Conservation (phyloP, 345 rosid genomes). For the Populus euphratica region DNA sequence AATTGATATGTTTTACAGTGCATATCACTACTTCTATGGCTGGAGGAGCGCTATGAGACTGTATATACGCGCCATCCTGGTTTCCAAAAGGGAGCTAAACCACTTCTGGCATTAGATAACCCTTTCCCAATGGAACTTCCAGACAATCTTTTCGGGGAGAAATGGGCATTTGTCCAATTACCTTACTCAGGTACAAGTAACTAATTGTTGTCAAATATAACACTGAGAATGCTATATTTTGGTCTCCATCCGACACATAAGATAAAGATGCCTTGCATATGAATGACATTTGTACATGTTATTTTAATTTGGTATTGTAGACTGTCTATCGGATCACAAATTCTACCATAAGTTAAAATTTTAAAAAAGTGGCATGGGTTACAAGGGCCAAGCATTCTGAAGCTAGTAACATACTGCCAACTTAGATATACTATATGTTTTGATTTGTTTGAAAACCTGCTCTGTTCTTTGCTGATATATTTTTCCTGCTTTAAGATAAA, state of each 20-base stretch:
- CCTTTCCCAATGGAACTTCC: conserved; percentile 96
- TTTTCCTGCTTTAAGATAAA: background rate
- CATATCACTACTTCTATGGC: conserved; percentile 75
- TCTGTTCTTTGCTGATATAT: conserved; percentile 1
- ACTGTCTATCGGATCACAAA: background rate
- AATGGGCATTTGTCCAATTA: conserved; percentile 92
- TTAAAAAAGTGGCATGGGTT: too few species aligned
- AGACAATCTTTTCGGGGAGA: conserved; percentile 79
- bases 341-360: background rate
- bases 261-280: background rate
- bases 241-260: background rate
- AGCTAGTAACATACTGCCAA: background rate
- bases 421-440: background rate
- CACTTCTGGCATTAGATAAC: conserved; percentile 73
- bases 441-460: background rate
- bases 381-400: background rate
- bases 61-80: conserved; percentile 84
- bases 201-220: background rate
- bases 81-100: conserved; percentile 85
- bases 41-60: conserved; percentile 84
- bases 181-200: conserved; percentile 62
- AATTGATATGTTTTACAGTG: conserved; percentile 46
- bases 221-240: background rate
- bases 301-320: background rate
- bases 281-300: background rate